Conservation (phyloP, 345 rosid species). For the Lagerstroemia speciosa region DNA sequence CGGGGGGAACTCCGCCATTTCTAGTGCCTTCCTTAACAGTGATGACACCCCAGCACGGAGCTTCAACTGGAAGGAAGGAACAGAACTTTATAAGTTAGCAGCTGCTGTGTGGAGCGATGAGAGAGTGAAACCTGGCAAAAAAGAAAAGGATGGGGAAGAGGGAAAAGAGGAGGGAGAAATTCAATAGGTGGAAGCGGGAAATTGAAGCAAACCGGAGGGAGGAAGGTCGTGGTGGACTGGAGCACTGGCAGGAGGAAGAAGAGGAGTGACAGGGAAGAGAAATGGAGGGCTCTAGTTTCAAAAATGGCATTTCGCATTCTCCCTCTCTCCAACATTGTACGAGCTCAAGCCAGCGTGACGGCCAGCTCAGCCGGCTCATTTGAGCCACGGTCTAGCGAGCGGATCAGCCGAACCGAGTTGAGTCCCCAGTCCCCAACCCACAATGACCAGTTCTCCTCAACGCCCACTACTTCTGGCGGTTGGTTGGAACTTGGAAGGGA, state of each 20-base stretch:
- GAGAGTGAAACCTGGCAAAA: slow-evolving; percentile 1
- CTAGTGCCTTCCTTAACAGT: background rate
- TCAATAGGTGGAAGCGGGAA: background rate
- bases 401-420: background rate
- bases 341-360: background rate
- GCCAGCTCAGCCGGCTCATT: background rate
- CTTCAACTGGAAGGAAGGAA: background rate
- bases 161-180: background rate
- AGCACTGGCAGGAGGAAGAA: background rate
- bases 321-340: background rate
- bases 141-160: background rate
- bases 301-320: background rate
- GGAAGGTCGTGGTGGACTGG: no score
- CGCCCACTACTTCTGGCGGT: background rate
- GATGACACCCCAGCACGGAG: background rate
- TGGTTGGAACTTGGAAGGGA: background rate
- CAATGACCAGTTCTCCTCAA: background rate
- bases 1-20: slow-evolving; percentile 25
- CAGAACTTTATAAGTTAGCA: background rate
- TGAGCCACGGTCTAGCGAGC: background rate
- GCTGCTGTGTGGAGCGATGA: background rate
- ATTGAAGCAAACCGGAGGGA: background rate
- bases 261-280: background rate
- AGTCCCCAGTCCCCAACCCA: no score
- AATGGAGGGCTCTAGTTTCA: background rate